phyloP scores from a whole-genome alignment of 1,284 basidiomycete genomes.

The Bjerkandera adusta region DNA sequence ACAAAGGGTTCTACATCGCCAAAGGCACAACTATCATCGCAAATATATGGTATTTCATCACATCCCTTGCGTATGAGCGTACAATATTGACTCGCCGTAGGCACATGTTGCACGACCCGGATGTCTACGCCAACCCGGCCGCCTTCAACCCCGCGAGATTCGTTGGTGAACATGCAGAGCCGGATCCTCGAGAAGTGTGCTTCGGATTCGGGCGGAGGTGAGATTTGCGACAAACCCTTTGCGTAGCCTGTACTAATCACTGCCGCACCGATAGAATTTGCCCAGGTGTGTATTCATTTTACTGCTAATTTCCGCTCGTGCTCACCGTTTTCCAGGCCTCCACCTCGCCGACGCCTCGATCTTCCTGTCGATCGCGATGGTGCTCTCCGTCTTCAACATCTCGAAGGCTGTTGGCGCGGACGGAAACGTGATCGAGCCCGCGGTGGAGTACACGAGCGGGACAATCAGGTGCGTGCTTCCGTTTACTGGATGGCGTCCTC shows the following conservation, averaged over 20 bases:
- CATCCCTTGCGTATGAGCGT: neutral
- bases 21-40: slow-evolving; percentile 19
- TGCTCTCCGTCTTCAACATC: slow-evolving; percentile 23
- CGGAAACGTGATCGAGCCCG: slow-evolving; percentile 23
- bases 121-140: slow-evolving; percentile 13
- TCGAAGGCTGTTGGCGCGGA: slow-evolving; percentile 19
- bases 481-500: neutral
- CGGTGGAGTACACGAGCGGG: slow-evolving; percentile 16
- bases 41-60: slow-evolving; percentile 16
- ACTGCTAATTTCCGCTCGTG: neutral
- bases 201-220: slow-evolving; percentile 13
- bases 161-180: slow-evolving; percentile 1
- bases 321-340: slow-evolving; percentile 23
- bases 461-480: slow-evolving; percentile 17
- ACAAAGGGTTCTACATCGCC: slow-evolving; percentile 20
- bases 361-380: slow-evolving; percentile 23
- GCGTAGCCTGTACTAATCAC: too few relatives aligned
- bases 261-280: neutral
- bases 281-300: neutral
- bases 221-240: too few relatives aligned
- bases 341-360: slow-evolving; percentile 25
- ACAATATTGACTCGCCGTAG: neutral
- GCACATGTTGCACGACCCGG: slow-evolving; percentile 9
- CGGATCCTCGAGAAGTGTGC: slow-evolving; percentile 1
- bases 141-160: slow-evolving; percentile 15